Evolutionary conservation across 164 flowering plant genomes (phyloP).

Genomic region (Stephania japonica): DNA sequence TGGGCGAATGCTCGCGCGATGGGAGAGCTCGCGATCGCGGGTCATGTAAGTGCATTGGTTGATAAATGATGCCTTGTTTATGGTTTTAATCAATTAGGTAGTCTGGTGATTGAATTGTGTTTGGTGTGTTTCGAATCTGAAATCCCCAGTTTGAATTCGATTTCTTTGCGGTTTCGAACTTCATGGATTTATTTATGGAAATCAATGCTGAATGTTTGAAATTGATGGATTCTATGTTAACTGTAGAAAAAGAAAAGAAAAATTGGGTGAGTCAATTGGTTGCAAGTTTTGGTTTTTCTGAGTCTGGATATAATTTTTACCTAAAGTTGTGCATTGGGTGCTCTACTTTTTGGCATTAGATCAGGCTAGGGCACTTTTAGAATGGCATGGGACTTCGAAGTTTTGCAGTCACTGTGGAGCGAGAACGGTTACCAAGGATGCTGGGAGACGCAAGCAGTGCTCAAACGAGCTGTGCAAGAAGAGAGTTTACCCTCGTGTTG

Average conservation of each 20-base stretch:
- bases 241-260: neutral
- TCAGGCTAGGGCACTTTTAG: slow-evolving; percentile 88
- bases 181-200: neutral
- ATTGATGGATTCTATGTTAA: neutral
- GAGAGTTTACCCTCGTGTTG: slow-evolving; percentile 88
- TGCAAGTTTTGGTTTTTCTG: no score
- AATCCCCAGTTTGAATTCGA: no score
- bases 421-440: slow-evolving; percentile 62
- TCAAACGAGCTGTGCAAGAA: slow-evolving; percentile 65
- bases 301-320: neutral
- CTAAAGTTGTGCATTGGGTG: slow-evolving; percentile 1
- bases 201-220: neutral
- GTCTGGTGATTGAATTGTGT: neutral
- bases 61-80: neutral
- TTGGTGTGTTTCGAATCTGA: no score
- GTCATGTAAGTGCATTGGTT: slow-evolving; percentile 55
- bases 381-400: slow-evolving; percentile 71
- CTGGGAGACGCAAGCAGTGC: slow-evolving; percentile 81
- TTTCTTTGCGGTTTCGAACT: no score
- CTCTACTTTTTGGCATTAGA: slow-evolving; percentile 18
- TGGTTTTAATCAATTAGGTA: neutral
- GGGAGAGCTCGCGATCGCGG: slow-evolving; percentile 88
- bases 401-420: slow-evolving; percentile 87
- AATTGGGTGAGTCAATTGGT: neutral
- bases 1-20: slow-evolving; percentile 63